These are phyloP conservation scores for Eucalyptus cladocalyx DNA, from an alignment of 345 rosid species.

Conservation along the genomic window DNA sequence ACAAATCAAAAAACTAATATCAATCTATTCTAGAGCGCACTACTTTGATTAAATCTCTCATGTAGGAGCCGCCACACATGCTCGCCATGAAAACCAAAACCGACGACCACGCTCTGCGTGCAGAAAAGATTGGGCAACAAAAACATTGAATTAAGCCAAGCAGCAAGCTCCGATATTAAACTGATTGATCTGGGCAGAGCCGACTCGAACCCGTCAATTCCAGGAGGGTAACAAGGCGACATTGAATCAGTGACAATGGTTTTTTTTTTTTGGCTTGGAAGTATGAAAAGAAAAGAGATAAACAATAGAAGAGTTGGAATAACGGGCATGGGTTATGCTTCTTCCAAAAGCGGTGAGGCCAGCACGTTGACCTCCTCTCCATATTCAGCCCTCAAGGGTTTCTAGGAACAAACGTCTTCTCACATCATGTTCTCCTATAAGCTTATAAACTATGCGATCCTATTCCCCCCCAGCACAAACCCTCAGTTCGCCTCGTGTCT, in stretches of 20 bases:
- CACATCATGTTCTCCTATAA: not conserved
- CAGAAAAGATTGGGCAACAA: not conserved
- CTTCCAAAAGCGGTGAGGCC: not conserved
- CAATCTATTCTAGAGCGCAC: not conserved
- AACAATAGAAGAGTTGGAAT: not conserved
- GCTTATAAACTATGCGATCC: not conserved
- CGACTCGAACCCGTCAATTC: not conserved
- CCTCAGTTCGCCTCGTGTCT: not conserved
- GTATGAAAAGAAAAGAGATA: not conserved
- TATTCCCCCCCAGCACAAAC: not conserved
- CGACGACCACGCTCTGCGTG: not conserved
- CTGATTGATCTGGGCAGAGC: not conserved
- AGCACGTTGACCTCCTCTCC: not conserved
- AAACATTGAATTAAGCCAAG: not conserved
- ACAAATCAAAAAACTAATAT: not conserved
- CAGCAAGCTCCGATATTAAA: not conserved
- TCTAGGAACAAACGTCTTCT: not conserved
- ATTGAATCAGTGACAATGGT: not conserved
- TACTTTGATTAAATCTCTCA: not conserved
- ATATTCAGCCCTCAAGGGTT: not conserved
- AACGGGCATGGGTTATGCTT: not conserved
- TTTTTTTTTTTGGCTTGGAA: not conserved
- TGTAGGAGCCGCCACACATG: not conserved
- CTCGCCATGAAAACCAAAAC: not conserved
- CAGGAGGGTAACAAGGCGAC: not conserved